Conservation (phyloP, 2,329 filamentous ascomycete genomes). For the Acrodontium crateriforme region DNA sequence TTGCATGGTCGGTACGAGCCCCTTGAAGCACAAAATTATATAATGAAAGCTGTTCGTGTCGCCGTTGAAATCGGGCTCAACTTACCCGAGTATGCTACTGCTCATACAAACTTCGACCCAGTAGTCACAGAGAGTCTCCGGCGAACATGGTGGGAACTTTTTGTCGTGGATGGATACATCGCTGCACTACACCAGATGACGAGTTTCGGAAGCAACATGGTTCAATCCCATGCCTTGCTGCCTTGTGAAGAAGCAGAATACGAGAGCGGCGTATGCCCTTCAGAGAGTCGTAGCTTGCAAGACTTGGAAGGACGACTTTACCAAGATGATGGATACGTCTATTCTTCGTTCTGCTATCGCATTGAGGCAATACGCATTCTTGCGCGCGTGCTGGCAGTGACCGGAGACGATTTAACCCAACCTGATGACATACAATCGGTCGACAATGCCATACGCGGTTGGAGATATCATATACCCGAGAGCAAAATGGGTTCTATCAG, state of each 20-base stretch:
- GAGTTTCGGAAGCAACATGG: constrained; percentile 54
- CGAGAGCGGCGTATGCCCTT: constrained; percentile 26
- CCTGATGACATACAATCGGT: constrained; percentile 39
- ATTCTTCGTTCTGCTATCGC: constrained; percentile 76
- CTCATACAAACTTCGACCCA: constrained; percentile 49
- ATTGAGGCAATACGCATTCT: constrained; percentile 70
- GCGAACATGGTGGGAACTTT: constrained; percentile 82
- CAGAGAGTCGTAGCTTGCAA: constrained; percentile 47
- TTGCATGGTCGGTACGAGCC: constrained; percentile 62
- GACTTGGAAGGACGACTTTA: constrained; percentile 72
- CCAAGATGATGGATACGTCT: constrained; percentile 51
- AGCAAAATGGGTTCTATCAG: constrained; percentile 57
- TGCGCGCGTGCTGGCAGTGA: constrained; percentile 51
- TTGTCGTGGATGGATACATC: constrained; percentile 71
- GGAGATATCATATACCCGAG: constrained; percentile 64
- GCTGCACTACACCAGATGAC: constrained; percentile 64
- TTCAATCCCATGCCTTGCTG: constrained; percentile 54
- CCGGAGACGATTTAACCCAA: constrained; percentile 19
- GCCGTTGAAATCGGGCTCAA: constrained; percentile 69
- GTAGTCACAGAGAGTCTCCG: constrained; percentile 72
- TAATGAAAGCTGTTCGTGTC: constrained; percentile 54
- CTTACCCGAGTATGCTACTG: constrained; percentile 49
- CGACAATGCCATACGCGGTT: constrained; percentile 54
- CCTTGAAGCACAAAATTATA: constrained; percentile 48
- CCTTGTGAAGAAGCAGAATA: constrained; percentile 77